phyloP scores from a whole-genome alignment of 2,329 filamentous ascomycete species.

The Colletotrichum liaoningense region DNA sequence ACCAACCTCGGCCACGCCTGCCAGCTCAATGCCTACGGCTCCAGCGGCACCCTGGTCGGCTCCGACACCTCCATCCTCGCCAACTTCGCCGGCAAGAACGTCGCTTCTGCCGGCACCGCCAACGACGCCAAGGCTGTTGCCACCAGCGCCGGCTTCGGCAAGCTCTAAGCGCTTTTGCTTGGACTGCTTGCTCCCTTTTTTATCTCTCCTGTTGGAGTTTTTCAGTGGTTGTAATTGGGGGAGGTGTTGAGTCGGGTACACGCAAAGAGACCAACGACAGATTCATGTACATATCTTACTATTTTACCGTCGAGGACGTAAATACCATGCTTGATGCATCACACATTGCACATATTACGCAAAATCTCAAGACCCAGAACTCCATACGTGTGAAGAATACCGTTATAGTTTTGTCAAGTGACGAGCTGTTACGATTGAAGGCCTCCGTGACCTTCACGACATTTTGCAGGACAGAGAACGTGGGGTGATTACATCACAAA shows the following conservation, averaged over 20 bases:
- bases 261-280: slow-evolving; percentile 2
- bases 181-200: not conserved
- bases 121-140: slow-evolving; percentile 49
- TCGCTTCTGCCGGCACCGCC: slow-evolving; percentile 56
- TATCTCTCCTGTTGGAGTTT: not conserved
- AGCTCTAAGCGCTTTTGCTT: slow-evolving; percentile 43
- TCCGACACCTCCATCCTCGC: slow-evolving; percentile 60
- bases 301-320: slow-evolving; percentile 14
- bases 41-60: slow-evolving; percentile 50
- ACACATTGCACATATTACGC: not conserved
- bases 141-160: slow-evolving; percentile 59
- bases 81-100: slow-evolving; percentile 47
- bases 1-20: slow-evolving; percentile 60
- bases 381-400: not conserved
- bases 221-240: not conserved
- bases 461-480: not conserved
- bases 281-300: slow-evolving; percentile 31
- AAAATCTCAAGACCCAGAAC: not conserved
- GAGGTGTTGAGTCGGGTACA: not conserved
- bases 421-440: not conserved
- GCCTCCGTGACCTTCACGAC: not conserved
- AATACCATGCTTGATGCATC: slow-evolving; percentile 34
- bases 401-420: not conserved
- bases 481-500: no score
- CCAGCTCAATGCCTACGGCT: slow-evolving; percentile 60